Evolutionary conservation across 441 rosid genomes (phyloP).

Genomic region (California macrophylla): DNA sequence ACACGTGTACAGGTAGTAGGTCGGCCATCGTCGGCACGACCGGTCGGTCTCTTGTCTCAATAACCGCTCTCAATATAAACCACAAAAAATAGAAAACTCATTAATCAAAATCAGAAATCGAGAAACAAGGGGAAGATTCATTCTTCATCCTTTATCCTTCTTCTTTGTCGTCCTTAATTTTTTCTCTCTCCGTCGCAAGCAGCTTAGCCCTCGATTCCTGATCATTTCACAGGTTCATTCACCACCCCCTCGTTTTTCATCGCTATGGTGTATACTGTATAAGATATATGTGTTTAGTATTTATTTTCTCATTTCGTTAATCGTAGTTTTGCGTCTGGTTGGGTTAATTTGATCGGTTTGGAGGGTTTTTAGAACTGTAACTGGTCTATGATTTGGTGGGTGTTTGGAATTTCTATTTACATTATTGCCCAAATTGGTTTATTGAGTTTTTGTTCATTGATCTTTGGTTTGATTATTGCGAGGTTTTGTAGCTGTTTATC

Average conservation of each 20-base stretch:
- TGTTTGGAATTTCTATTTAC: neutral
- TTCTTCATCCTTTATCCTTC: neutral
- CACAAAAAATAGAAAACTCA: neutral
- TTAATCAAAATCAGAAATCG: neutral
- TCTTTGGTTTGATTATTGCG: neutral
- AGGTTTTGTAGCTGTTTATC: neutral
- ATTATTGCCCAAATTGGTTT: neutral
- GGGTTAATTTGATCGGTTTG: neutral
- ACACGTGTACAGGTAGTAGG: neutral
- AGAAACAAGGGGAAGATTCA: neutral
- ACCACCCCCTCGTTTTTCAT: neutral
- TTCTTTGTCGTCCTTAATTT: neutral
- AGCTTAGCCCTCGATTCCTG: neutral
- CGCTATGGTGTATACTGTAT: neutral
- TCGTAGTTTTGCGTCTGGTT: neutral
- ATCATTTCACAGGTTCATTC: neutral
- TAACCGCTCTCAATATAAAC: neutral
- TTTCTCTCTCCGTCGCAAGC: slow-evolving; percentile 1
- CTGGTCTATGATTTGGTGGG: neutral
- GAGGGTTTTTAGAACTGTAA: neutral
- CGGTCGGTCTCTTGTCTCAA: neutral
- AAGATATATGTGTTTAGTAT: neutral
- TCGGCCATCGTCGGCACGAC: neutral
- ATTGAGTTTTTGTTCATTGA: neutral
- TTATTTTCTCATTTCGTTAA: neutral